phyloP scores from a whole-genome alignment of 192 early-diverging fungal species.

The Geosiphon pyriformis region DNA sequence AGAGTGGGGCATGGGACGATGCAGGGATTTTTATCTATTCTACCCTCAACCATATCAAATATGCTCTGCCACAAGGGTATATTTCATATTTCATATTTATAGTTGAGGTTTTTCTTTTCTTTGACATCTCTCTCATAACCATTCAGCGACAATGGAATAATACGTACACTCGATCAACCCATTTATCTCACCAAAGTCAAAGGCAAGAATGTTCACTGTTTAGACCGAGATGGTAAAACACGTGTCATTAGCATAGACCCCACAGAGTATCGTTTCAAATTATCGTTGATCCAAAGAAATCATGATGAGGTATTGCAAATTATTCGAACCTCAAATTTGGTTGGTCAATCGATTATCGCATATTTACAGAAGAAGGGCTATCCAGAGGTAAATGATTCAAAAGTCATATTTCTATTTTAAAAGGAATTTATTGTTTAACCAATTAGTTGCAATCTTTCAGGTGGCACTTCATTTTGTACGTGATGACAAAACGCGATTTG shows the following conservation, averaged over 20 bases:
- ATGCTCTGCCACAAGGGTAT: conserved; percentile 86
- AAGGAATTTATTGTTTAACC: not conserved
- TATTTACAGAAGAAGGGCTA: conserved; percentile 99
- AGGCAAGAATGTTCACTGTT: conserved; percentile 77
- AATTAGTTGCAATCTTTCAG: conserved; percentile 18
- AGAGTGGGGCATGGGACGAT: conserved; percentile 96
- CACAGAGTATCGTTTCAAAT: conserved; percentile 98
- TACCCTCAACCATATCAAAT: conserved; percentile 98
- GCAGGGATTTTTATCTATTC: conserved; percentile 90
- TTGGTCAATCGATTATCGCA: conserved; percentile 98
- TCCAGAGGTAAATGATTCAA: conserved; percentile 61
- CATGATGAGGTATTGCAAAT: conserved; percentile 96
- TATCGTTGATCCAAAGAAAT: conserved; percentile 83
- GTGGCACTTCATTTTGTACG: conserved; percentile 98
- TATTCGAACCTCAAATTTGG: conserved; percentile 91
- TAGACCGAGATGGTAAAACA: conserved; percentile 91
- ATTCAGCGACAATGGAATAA: conserved; percentile 95
- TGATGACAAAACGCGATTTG: conserved; percentile 93
- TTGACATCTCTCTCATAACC: no score
- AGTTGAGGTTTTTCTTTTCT: no score
- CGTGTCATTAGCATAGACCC: conserved; percentile 87
- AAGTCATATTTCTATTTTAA: not conserved
- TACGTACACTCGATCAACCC: conserved; percentile 93
- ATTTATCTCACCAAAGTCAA: conserved; percentile 86
- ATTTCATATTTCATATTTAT: conserved; percentile 17